phyloP scores from a whole-genome alignment of 2,329 filamentous ascomycete genomes.

The Epichloe coenophiala region DNA sequence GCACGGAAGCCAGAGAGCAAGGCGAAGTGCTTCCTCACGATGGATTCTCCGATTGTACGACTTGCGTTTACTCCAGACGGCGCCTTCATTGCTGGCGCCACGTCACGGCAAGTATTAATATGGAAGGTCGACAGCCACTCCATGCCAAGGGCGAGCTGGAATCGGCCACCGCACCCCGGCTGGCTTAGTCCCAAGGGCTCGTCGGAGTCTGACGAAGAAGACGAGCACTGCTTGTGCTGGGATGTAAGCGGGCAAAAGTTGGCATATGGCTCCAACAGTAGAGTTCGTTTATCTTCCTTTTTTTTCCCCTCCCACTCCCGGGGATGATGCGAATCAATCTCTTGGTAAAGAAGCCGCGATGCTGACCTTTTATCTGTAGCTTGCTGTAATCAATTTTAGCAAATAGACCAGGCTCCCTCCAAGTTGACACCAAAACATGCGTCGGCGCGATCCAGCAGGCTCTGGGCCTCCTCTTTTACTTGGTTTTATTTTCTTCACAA shows the following conservation, averaged over 20 bases:
- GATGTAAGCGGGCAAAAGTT: constrained; percentile 47
- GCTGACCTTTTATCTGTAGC: constrained; percentile 12
- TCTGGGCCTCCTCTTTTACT: background rate
- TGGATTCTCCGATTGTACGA: constrained; percentile 43
- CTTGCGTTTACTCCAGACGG: constrained; percentile 51
- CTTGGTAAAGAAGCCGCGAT: background rate
- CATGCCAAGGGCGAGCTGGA: constrained; percentile 48
- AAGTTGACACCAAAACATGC: background rate
- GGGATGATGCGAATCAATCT: background rate
- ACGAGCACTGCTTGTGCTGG: constrained; percentile 49
- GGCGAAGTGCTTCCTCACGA: constrained; percentile 45
- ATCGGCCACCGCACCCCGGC: constrained; percentile 37
- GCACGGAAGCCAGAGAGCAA: constrained; percentile 40
- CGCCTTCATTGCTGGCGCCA: constrained; percentile 48
- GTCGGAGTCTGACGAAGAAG: constrained; percentile 42
- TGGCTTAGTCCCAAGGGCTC: constrained; percentile 45
- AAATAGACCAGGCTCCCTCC: constrained; percentile 15
- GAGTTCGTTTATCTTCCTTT: constrained; percentile 31
- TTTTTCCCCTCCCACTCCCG: rapidly evolving
- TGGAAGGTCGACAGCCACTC: constrained; percentile 50
- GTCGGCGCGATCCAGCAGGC: constrained; percentile 1
- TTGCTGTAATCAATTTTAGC: constrained; percentile 39
- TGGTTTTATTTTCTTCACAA: background rate
- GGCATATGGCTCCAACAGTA: constrained; percentile 49
- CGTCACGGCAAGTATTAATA: constrained; percentile 43